Base-by-base conservation (phyloP, 768 basidiomycete species). In the Cyclocybe cylindracea region DNA sequence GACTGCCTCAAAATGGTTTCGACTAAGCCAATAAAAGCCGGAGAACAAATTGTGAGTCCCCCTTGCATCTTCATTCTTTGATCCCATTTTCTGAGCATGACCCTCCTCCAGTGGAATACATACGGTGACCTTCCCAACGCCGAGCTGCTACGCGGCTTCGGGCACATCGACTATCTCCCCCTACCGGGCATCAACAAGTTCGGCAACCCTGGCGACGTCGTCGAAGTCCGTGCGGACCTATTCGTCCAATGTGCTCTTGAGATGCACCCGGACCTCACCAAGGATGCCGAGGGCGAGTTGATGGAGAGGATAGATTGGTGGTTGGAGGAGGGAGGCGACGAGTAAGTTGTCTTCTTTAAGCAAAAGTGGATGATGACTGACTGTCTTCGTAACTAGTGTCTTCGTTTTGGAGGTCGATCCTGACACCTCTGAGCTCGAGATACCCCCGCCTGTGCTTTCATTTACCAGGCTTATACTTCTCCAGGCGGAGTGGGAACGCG, bases 121-220 rank as follows among this genome's bases (percentile, higher is more conserved):
- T 99, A 98, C 66, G 92, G 88, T 24, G 90, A 95, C 62, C 87
- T 84, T 2, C 93, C 96, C 5, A 98, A 98, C 64, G 83, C 90
- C 6, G 95, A 95, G 59, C 81, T 99, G 7, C 79, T 99, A n/a
- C 83, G 97, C 39, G 84, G 91, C 50, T 98, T 96, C 62, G 97
- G 97, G 1, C 90, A 98, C 62, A 87, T 96, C 48, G 97, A 98
- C 68, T 62, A 85, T 29, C 66, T 94, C 13, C 80, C 78, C 7
- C 65, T 88, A 11, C 70, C 78, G 0, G 57, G 75, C 16, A 49
- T 48, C 16, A 73, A 76, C 16, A 73, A 70, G 4, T 50, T 65
- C 36, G 90, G 90, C 0, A 94, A 91, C 63, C 91, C 90, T 4
- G 83, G 82, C 31, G 91, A 94, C 56, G 74, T 89, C n/a, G 84